Base-by-base conservation (phyloP, 2,329 filamentous ascomycete species). In the Colletotrichum sp. region DNA sequence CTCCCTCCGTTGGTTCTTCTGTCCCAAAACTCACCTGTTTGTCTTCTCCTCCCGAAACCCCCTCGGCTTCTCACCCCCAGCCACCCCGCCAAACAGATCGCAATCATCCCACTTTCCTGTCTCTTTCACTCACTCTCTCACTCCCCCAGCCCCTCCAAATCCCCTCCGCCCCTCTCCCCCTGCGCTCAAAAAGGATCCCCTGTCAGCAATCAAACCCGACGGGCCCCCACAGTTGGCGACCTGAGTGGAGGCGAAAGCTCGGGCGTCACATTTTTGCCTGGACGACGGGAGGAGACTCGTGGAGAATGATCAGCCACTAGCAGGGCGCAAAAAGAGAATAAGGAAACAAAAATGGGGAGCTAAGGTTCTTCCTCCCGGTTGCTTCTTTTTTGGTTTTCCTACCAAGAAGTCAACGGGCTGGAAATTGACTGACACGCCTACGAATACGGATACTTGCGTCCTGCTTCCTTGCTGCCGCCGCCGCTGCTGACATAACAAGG, bases 231-330 rank as follows among this genome's bases (percentile, higher is more conserved):
- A 74, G 68, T 36, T 28, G 14, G n/a, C 43, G 1, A 52, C 43
- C 38, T 52, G 13, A 62, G 71, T 61, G 59, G 67, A 38, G 48
- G n/a, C 13, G 28, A 13, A 56, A 58, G 66, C 71, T 71, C 67
- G 61, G 68, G 71, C 71, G 71, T 55, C 63, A 52, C 62, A 52
- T 21, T 68, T 73, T 68, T 75, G 73, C 69, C 73, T 75, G 73
- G 73, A 59, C 43, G 69, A 75, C 73, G 69, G 73, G 73, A 75
- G 73, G 73, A 73, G 30, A 63, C 34, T 28, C 34, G 34, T 59
- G 71, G 48, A 52, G 71, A 70, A 63, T 72, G 73, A 75, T 73
- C 73, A 73, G 38, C 73, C 73, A 63, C 69, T 73, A 73, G 69
- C 63, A 75, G 32, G 69, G 56, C 55, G 30, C 7, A 43, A 67